Evolutionary conservation across 1,284 basidiomycete genomes (phyloP), one percentile per base, ranked within the genome.

Genomic region (Erythrobasidium hasegawianum): DNA sequence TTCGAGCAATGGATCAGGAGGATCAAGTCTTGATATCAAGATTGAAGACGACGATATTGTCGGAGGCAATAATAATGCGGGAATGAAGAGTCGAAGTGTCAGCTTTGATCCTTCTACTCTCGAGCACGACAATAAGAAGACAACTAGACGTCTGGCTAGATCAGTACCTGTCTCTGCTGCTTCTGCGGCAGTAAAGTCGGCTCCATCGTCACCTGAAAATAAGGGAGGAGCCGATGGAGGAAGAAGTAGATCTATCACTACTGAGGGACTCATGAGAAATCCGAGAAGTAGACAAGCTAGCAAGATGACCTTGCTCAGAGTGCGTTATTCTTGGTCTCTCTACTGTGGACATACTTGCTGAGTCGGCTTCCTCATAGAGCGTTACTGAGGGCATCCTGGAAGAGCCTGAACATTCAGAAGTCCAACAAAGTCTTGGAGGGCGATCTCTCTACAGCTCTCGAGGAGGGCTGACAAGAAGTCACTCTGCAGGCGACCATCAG

Each of bases 21-120:
- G 33, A 18, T 50, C 29, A n/a, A 57, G 61, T 49, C 41, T 64
- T 13, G 61, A 64, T 13, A 49, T 64, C 43, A 64, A 57, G 61
- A 49, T 41, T 22, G 43, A 43, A 38, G 61, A 64, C 13, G 61
- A 56, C 43, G n/a, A 18, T 14, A 18, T 24, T 8, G 43, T 18
- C 43, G n/a, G n/a, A n/a, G n/a, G n/a, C n/a, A n/a, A n/a, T n/a
- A 47, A 24, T 11, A 33, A 4, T 5, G 33, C 5, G 11, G 33
- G 33, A 4, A 5, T 33, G 33, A 33, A 33, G 33, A 33, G 33
- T 11, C 4, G 33, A 33, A 33, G 33, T 11, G 33, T 33, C 33
- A 33, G 33, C 33, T 33, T 33, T 33, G 33, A 33, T 33, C 33
- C 33, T 33, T 33, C 33, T 33, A 33, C 33, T 4, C 33, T 33